Conservation (phyloP, 208 protist species). For the Crithidia acanthocephali region DNA sequence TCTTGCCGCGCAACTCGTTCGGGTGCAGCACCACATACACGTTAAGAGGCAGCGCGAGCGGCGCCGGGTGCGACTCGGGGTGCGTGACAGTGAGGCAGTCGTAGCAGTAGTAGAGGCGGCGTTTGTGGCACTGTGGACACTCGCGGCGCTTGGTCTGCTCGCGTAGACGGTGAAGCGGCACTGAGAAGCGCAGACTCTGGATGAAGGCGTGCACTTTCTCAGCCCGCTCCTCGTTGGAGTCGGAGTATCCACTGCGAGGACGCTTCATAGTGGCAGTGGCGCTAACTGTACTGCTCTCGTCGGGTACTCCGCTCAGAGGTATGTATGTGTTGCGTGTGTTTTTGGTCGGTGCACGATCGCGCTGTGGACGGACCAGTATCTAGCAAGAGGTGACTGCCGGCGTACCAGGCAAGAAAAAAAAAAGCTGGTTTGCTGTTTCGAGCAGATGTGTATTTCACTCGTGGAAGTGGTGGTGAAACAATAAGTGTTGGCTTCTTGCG, state of each 20-base stretch:
- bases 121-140: slow-evolving; percentile 80
- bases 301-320: too few relatives aligned
- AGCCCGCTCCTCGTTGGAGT: slow-evolving; percentile 59
- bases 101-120: slow-evolving; percentile 89
- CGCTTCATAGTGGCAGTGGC: slow-evolving; percentile 61
- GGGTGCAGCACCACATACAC: slow-evolving; percentile 92
- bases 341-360: too few relatives aligned
- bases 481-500: too few relatives aligned
- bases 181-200: slow-evolving; percentile 64
- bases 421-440: too few relatives aligned
- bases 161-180: slow-evolving; percentile 64
- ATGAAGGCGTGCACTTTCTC: slow-evolving; percentile 75
- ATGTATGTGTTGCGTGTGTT: too few relatives aligned
- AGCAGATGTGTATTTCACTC: too few relatives aligned
- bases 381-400: too few relatives aligned
- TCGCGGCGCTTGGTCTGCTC: slow-evolving; percentile 61
- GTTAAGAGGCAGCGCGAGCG: slow-evolving; percentile 76
- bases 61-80: slow-evolving; percentile 82
- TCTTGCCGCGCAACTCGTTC: slow-evolving; percentile 90
- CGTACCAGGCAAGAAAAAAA: too few relatives aligned
- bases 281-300: not conserved
- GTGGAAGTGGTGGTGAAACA: too few relatives aligned
- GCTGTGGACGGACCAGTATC: too few relatives aligned
- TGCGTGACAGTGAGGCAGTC: slow-evolving; percentile 86
- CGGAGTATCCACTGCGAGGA: slow-evolving; percentile 61